Base-by-base conservation (phyloP, 2,329 filamentous ascomycete species). In the Hymenoscyphus occultus region DNA sequence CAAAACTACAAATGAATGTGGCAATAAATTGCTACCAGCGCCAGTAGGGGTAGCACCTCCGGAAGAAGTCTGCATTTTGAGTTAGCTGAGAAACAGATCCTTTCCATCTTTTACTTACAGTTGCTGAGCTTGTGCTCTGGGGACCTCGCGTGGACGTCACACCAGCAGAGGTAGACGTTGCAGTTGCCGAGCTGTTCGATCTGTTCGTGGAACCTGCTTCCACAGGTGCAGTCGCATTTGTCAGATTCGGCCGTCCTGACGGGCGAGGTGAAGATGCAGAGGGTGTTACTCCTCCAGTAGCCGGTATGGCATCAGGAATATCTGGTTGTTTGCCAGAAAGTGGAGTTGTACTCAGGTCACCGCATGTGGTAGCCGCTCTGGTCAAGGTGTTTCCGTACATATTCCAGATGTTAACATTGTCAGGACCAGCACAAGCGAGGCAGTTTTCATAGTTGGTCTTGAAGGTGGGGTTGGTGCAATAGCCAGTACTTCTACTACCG, bases 401-500 rank as follows among this genome's bases (percentile, higher is more conserved):
- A 48, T 32, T 59, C 70, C 70, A 71, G 60, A 71, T 71, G 39
- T 71, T 62, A 5, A 61, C 39, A 60, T 71, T 65, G 51, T 68
- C 66, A 9, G 68, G 66, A 14, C 70, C 70, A 48, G 70, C 63
- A 28, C 70, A 71, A 7, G 45, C 39, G 16, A 71, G 65, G 45
- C 68, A 71, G 16, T 64, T 65, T 1, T 45, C 62, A 56, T 71
- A 71, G 62, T 68, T 68, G 6, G 56, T 56, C 22, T 64, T 45
- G 60, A 71, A 71, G 28, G 62, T 64, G 12, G 51, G 32, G 60
- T 67, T 63, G 56, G 64, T 68, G 57, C 69, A 71, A 32, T 63
- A 63, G n/a, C 61, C 61, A 3, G 56, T 48, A 13, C 39, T 31
- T 54, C 61, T 56, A 31, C 39, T 51, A 4, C 56, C 56, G n/a